Evolutionary conservation across 768 basidiomycete species (phyloP).

Genomic region (Calvatia gigantea): DNA sequence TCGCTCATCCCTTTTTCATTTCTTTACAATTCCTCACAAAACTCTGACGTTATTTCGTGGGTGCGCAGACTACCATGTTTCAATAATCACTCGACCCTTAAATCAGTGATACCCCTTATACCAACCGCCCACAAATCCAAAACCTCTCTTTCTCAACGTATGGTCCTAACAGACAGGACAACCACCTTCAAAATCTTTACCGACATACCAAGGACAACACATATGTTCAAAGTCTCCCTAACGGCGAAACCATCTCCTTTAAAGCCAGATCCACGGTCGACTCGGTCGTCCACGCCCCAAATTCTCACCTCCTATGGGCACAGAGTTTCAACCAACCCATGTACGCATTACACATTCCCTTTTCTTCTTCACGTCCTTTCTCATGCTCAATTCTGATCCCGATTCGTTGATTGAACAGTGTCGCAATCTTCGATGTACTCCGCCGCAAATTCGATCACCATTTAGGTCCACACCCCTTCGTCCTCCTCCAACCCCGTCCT

Average conservation of each 20-base stretch:
- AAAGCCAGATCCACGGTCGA: constrained; percentile 31
- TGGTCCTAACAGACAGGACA: constrained; percentile 88
- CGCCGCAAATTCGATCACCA: constrained; percentile 27
- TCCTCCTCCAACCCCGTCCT: constrained; percentile 84
- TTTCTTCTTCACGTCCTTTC: background rate
- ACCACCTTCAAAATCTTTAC: constrained; percentile 68
- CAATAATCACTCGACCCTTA: constrained; percentile 64
- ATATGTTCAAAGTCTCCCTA: constrained; percentile 80
- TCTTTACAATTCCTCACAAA: constrained; percentile 11
- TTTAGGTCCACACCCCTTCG: constrained; percentile 52
- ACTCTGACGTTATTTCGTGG: no score
- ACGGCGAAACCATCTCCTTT: constrained; percentile 78
- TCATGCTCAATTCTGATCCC: background rate
- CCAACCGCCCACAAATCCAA: constrained; percentile 50
- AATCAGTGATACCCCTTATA: constrained; percentile 20
- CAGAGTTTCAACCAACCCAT: constrained; percentile 60
- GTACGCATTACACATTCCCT: constrained; percentile 38
- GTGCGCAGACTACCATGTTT: constrained; percentile 82
- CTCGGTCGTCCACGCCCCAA: constrained; percentile 18
- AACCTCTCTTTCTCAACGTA: constrained; percentile 90
- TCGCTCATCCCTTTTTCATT: constrained; percentile 12
- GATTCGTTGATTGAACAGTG: constrained; percentile 41
- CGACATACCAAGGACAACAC: constrained; percentile 70
- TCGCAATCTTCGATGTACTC: constrained; percentile 80
- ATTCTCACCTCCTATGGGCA: constrained; percentile 53